Percentiles rank a stretch among this genome's conserved stretches.
Conservation (phyloP, 1,284 basidiomycete species). For the Boletus hoseneyae region DNA sequence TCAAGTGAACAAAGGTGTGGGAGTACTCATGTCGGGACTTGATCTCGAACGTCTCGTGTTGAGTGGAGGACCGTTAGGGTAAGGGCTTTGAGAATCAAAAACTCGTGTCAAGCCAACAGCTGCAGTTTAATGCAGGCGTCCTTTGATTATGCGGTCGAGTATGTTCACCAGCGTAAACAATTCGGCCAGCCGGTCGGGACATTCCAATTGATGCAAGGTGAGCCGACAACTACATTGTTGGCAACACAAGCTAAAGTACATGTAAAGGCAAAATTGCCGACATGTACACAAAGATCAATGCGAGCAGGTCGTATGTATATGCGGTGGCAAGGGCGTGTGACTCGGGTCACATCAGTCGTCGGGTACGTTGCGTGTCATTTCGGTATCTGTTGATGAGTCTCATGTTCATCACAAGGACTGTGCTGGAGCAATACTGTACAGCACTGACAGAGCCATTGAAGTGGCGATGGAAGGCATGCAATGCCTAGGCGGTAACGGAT, state of each 20-base stretch:
- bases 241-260: neutral
- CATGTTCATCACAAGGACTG: slow-evolving; percentile 62
- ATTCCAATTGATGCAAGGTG: slow-evolving; percentile 95
- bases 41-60: slow-evolving; percentile 92
- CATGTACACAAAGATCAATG: slow-evolving; percentile 94
- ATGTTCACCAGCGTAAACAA: slow-evolving; percentile 89
- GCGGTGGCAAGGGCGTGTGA: slow-evolving; percentile 90
- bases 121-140: slow-evolving; percentile 91
- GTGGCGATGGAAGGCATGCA: slow-evolving; percentile 92
- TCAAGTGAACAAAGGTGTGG: slow-evolving; percentile 72
- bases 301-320: slow-evolving; percentile 89
- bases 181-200: slow-evolving; percentile 86
- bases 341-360: slow-evolving; percentile 73
- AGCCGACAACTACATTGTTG: slow-evolving; percentile 2
- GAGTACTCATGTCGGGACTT: slow-evolving; percentile 91
- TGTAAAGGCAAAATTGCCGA: slow-evolving; percentile 75
- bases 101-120: slow-evolving; percentile 9
- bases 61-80: slow-evolving; percentile 76
- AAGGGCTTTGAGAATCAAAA: slow-evolving; percentile 3
- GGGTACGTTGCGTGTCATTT: slow-evolving; percentile 46
- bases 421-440: slow-evolving; percentile 88
- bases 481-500: slow-evolving; percentile 89
- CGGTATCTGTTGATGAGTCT: slow-evolving; percentile 1
- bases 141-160: slow-evolving; percentile 85
- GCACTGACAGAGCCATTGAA: slow-evolving; percentile 86